Evolutionary conservation across 805 yeast species (phyloP).

Genomic region (Candida yuanshanica): DNA sequence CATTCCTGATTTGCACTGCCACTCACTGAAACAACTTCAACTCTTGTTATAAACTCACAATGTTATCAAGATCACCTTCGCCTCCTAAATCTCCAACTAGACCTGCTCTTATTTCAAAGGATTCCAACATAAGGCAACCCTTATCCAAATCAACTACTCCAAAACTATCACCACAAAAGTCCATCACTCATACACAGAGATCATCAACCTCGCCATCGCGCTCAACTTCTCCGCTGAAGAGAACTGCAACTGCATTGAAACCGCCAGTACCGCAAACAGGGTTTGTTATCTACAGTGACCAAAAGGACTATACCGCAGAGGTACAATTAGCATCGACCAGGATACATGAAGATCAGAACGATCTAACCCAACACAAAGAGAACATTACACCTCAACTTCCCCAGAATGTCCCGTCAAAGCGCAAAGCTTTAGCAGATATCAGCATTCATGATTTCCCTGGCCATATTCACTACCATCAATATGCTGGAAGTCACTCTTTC

Average conservation of each 20-base stretch:
- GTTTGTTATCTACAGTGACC: slow-evolving; percentile 22
- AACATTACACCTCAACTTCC: slow-evolving; percentile 4
- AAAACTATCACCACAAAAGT: slow-evolving; percentile 11
- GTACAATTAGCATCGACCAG: slow-evolving; percentile 10
- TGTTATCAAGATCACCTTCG: slow-evolving; percentile 16
- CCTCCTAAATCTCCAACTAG: slow-evolving; percentile 20
- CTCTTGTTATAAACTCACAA: too few species aligned
- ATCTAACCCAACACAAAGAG: slow-evolving; percentile 14
- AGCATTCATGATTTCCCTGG: slow-evolving; percentile 16
- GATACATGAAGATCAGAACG: slow-evolving; percentile 14
- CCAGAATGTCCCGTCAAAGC: slow-evolving; percentile 1
- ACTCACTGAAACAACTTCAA: too few species aligned
- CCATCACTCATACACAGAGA: slow-evolving; percentile 12
- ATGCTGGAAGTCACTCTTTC: neutral
- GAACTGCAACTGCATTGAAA: slow-evolving; percentile 2
- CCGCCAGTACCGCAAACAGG: slow-evolving; percentile 12
- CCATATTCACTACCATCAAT: slow-evolving; percentile 10
- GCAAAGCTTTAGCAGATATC: slow-evolving; percentile 13
- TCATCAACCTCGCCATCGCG: slow-evolving; percentile 7
- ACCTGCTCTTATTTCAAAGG: slow-evolving; percentile 21
- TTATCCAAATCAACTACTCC: slow-evolving; percentile 12
- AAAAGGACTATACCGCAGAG: slow-evolving; percentile 18
- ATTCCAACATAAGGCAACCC: slow-evolving; percentile 17
- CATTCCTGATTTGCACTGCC: neutral
- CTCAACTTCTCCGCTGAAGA: slow-evolving; percentile 7